A percentile compares a stretch with the other conserved stretches of the same genome.
Evolutionary conservation across 495 filamentous ascomycete genomes (phyloP).

Genomic region (Penicillium argentinense): DNA sequence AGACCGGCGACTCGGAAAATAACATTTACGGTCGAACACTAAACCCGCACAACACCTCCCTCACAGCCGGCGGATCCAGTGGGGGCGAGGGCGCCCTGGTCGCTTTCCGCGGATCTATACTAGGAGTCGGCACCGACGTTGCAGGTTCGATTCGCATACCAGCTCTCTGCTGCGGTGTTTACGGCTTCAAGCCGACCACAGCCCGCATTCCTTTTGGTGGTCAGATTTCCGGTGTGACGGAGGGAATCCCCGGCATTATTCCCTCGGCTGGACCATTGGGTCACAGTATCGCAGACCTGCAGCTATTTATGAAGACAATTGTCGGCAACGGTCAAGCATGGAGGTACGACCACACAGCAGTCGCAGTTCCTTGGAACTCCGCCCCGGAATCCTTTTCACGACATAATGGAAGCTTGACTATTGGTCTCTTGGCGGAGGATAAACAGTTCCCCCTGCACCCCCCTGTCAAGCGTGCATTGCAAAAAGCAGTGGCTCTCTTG

Average conservation of each 20-base stretch:
- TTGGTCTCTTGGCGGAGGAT: slow-evolving; percentile 56
- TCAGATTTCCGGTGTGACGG: slow-evolving; percentile 12
- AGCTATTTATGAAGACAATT: slow-evolving; percentile 56
- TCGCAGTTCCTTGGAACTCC: slow-evolving; percentile 16
- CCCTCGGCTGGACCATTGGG: slow-evolving; percentile 52
- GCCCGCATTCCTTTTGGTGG: slow-evolving; percentile 49
- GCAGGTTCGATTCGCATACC: slow-evolving; percentile 61
- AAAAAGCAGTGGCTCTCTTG: slow-evolving; percentile 39
- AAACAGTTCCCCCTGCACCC: slow-evolving; percentile 53
- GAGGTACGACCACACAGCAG: slow-evolving; percentile 24
- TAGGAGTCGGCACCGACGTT: slow-evolving; percentile 65
- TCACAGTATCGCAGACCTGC: slow-evolving; percentile 54
- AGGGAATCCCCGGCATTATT: slow-evolving; percentile 13
- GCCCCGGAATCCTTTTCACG: not conserved
- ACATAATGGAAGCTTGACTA: slow-evolving; percentile 22
- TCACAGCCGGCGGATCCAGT: slow-evolving; percentile 56
- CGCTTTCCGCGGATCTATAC: slow-evolving; percentile 50
- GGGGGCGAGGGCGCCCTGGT: slow-evolving; percentile 62
- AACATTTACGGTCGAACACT: slow-evolving; percentile 40
- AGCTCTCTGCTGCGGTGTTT: slow-evolving; percentile 60
- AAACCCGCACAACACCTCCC: slow-evolving; percentile 52
- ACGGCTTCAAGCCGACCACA: slow-evolving; percentile 59
- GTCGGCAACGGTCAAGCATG: slow-evolving; percentile 49
- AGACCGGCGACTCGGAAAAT: slow-evolving; percentile 46
- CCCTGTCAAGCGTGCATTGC: slow-evolving; percentile 47